phyloP scores from a whole-genome alignment of 768 basidiomycete genomes.

The Suillus decipiens region DNA sequence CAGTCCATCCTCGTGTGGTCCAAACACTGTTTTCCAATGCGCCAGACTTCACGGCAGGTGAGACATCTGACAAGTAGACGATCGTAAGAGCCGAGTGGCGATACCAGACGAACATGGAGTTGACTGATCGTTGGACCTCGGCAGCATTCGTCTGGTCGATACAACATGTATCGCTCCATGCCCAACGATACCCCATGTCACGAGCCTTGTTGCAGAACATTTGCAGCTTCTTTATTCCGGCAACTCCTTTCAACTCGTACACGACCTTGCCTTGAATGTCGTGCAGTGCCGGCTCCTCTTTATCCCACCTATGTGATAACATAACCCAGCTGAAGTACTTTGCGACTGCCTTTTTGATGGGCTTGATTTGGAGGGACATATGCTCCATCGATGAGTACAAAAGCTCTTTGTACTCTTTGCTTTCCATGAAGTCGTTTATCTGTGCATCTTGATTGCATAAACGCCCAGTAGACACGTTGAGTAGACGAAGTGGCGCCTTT shows the following conservation, averaged over 20 bases:
- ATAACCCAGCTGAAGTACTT: background rate
- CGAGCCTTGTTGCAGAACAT: background rate
- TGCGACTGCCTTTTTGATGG: background rate
- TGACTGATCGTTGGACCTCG: constrained; percentile 1
- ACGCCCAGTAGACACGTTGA: background rate
- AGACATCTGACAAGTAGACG: background rate
- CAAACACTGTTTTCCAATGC: background rate
- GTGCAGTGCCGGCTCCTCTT: background rate
- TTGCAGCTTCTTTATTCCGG: background rate
- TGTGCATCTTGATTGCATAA: background rate
- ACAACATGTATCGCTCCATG: background rate
- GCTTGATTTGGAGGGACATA: background rate
- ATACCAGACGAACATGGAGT: background rate
- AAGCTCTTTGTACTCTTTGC: background rate
- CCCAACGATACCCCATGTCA: background rate
- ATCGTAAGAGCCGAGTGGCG: background rate
- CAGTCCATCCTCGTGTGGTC: background rate
- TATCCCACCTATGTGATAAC: background rate
- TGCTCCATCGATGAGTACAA: background rate
- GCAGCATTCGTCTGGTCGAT: background rate
- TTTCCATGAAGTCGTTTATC: background rate
- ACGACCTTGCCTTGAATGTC: background rate
- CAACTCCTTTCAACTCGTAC: background rate
- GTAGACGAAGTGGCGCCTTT: background rate
- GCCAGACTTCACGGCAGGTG: background rate